Base-by-base conservation (phyloP, 1,139 yeast species). In the Kazachstania sp. region DNA sequence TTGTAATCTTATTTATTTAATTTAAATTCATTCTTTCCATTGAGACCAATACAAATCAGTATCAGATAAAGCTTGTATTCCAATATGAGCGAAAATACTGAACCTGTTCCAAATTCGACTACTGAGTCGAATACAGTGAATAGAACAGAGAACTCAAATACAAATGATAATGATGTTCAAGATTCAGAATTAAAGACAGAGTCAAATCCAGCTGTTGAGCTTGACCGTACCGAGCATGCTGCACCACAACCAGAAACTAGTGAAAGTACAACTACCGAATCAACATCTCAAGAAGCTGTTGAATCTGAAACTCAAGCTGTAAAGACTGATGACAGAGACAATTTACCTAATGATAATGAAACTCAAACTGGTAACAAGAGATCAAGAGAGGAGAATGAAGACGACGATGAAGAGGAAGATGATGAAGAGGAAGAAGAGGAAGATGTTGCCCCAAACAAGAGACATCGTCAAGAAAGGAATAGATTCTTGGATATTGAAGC, bases 401-500 rank as follows among this genome's bases (percentile, higher is more conserved):
- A 65, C 1, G 70, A 68, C 3, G 71, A 69, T 12, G 75, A 71
- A 20, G 78, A 74, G 1, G 75, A 72, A 4, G 81, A 74, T 1
- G 74, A 73, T 0, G 80, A 76, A 2, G 81, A 73, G 0, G 85
- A 77, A 0, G 86, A 75, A 0, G 86, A 75, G 5, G 92, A 74
- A 3, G 95, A 75, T 34, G 87, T 71, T 15, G 86, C 75, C 4
- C 82, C 71, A 1, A 77, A 68, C 7, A 78, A 79, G 66, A 74
- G 83, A 68, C 75, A 81, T 65, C 74, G 83, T 60, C 79, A 83
- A 65, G 78, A 81, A 45, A 81, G 88, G 59, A 92, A 92, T 67
- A 92, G 86, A 72, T 92, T 92, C 68, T 77, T 92, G 69, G 99
- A 92, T 84, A 95, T 92, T 48, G 98, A 92, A 73, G 99, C 99